Evolutionary conservation across 352 stramenopile genomes (phyloP), one percentile per base, ranked within the genome.

Genomic region (Globisporangium apiculatum): DNA sequence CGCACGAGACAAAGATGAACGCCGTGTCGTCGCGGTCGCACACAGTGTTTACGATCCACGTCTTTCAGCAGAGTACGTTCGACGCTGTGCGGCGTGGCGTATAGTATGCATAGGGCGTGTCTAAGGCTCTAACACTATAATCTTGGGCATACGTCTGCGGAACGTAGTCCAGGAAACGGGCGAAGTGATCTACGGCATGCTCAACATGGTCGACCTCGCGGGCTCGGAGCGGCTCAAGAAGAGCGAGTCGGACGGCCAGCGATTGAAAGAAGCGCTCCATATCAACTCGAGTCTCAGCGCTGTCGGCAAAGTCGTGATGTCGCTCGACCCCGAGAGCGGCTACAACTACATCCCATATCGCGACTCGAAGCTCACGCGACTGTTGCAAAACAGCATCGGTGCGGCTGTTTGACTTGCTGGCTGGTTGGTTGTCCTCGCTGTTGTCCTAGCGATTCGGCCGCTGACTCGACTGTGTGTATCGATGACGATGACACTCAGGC

Each of bases 1-100:
- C 91, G 0, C 83, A 97, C 64, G 87, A 94, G 69, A 97, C 90
- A 18, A 95, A 95, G 61, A 96, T 97, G 84, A 97, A 97, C 57
- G 80, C 87, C 2, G 74, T 96, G 7, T 96, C 89, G 0, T 97
- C 88, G 5, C 81, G 83, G 0, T 94, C 83, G 11, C 83, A 94
- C 65, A 94, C 83, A 0, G 83, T 94, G n/a, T 94, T 94, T 60
- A 91, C 83, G 1, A 89, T 94, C 57, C 83, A 91, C 57, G 70
- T 90, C 18, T 94, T 94, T 53, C 83, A 94, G 48, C 83, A 89
- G 64, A 82, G 83, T 91, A 43, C 12, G 65, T 68, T 24, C 0
- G 36, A 0, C 10, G 12, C 15, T 31, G 24, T 31, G 24, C 2
- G 24, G 24, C 2, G 2, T 31, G 24, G 2, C 24, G 24, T 31